Evolutionary conservation across 192 early-diverging fungal genomes (phyloP).

Genomic region (Funneliformis geosporum): DNA sequence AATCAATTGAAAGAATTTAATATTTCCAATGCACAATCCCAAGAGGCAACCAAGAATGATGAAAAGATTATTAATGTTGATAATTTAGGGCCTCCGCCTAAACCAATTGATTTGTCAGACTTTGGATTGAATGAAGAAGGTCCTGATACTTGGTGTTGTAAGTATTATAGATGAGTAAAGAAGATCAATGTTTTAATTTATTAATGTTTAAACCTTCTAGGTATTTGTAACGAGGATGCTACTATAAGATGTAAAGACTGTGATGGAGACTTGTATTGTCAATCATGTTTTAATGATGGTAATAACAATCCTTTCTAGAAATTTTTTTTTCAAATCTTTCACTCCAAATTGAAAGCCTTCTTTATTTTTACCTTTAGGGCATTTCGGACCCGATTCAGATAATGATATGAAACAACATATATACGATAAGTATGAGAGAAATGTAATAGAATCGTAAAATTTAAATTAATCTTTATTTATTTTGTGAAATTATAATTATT

Average conservation of each 20-base stretch:
- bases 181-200: not conserved
- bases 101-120: conserved; percentile 12
- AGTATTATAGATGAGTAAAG: not conserved
- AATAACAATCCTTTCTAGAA: not conserved
- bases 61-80: not conserved
- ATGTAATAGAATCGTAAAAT: not conserved
- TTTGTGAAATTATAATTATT: no score
- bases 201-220: conserved; percentile 2
- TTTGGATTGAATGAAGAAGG: conserved; percentile 9
- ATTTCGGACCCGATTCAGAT: conserved; percentile 27
- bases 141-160: conserved; percentile 25
- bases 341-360: not conserved
- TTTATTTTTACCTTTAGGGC: conserved; percentile 1
- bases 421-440: conserved; percentile 15
- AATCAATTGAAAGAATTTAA: not conserved
- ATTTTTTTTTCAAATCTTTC: not conserved
- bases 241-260: conserved; percentile 33
- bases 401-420: conserved; percentile 28
- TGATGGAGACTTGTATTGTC: conserved; percentile 35
- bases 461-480: no score
- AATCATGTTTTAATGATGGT: conserved; percentile 34
- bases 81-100: conserved; percentile 15
- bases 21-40: not conserved
- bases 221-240: conserved; percentile 40
- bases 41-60: not conserved